Evolutionary conservation across 805 yeast genomes (phyloP), one percentile per base, ranked within the genome.

Genomic region (Torulaspora delbrueckii): DNA sequence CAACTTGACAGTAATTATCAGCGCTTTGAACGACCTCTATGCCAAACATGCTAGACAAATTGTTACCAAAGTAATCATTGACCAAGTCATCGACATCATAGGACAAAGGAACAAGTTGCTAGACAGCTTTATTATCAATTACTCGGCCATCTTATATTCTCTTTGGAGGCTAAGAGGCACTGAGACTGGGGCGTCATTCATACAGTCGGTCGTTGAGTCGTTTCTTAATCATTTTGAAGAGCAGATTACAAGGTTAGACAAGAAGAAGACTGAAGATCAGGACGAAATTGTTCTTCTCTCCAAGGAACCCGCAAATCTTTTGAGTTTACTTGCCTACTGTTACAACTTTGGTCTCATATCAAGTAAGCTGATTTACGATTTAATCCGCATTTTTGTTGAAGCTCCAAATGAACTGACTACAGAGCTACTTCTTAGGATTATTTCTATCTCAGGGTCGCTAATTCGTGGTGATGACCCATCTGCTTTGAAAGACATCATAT

Each of bases 391-490:
- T 16, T 68, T 86, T 46, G 73, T 79, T 18, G 64, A 67, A 5
- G 75, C 79, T 1, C 74, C 86, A 13, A 74, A 77, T 45, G 96
- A 90, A 62, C 54, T 70, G 14, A 82, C 84, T 52, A 85, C 96
- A 2, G 98, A 90, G 55, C 65, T 87, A 13, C 70, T 93, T 40
- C 68, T 91, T 42, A 78, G 83, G 53, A 70, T 91, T 14, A 72
- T 93, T 16, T 77, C 84, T 40, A 79, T 79, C 28, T 78, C 89
- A 8, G 99, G 99, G 36, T 76, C 81, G 8, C 87, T 86, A 58
- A 77, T 93, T 66, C 79, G 99, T 60, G 69, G 86, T 3, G 99
- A 93, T 62, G 99, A 93, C 62, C 95, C 98, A 1, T 65, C 76
- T 8, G 82, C 96, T 0, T 72, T 93, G 43, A 89, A 85, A 59